These are phyloP conservation scores for Globisporangium camurandrum DNA, from an alignment of 352 stramenopile species.

Conservation along the genomic window DNA sequence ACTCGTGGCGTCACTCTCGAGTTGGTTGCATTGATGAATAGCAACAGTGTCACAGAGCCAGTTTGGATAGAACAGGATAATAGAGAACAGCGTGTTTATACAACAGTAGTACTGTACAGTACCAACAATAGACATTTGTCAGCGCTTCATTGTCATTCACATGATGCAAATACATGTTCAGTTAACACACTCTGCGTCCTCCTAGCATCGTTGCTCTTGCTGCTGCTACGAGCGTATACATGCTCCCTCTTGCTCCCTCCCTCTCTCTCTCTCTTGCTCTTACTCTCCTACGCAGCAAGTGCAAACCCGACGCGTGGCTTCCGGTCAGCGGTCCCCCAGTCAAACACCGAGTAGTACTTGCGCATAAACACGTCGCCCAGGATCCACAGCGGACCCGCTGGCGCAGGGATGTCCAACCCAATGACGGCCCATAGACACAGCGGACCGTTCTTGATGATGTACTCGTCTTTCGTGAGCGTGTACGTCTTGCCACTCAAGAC, in stretches of 20 bases:
- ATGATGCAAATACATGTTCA: too few relatives aligned
- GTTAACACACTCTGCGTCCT: too few relatives aligned
- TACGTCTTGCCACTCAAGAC: constrained; percentile 82
- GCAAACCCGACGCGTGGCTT: constrained; percentile 78
- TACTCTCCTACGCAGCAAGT: constrained; percentile 29
- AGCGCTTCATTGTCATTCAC: too few relatives aligned
- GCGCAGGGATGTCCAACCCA: constrained; percentile 6
- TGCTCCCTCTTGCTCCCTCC: not conserved
- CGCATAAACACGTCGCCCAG: constrained; percentile 92
- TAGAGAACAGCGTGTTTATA: too few relatives aligned
- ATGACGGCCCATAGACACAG: constrained; percentile 14
- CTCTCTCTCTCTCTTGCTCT: too few relatives aligned
- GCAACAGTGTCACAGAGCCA: too few relatives aligned
- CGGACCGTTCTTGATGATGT: constrained; percentile 73
- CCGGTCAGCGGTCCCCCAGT: constrained; percentile 50
- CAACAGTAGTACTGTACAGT: too few relatives aligned
- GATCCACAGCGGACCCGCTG: constrained; percentile 4
- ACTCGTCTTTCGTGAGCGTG: constrained; percentile 81
- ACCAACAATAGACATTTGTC: too few relatives aligned
- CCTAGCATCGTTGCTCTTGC: not conserved
- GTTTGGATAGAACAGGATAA: too few relatives aligned
- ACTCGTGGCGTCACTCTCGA: constrained; percentile 43
- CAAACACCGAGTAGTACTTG: constrained; percentile 91
- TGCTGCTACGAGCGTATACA: too few relatives aligned
- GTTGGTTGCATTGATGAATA: constrained; percentile 41